Evolutionary conservation across 306 rosid genomes (phyloP).

Genomic region (Styphnolobium japonicum): DNA sequence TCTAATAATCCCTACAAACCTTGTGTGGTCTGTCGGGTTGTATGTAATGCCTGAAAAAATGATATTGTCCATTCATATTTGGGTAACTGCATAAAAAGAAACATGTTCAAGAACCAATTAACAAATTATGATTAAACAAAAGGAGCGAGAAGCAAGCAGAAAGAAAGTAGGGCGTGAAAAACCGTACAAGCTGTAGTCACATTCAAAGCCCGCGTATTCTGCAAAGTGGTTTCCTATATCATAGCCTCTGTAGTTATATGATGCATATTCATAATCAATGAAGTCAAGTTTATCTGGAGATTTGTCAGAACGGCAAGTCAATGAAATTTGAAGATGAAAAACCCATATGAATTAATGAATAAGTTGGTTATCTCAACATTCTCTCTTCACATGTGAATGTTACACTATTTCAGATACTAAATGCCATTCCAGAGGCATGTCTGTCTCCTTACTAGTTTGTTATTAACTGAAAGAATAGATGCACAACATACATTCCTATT

Average conservation of each 20-base stretch:
- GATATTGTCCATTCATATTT: conserved; percentile 64
- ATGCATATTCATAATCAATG: conserved; percentile 95
- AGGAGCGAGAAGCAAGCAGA: neutral
- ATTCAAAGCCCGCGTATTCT: conserved; percentile 88
- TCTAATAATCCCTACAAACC: conserved; percentile 41
- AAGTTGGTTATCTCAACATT: conserved; percentile 12
- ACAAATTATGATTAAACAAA: neutral
- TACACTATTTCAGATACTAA: conserved; percentile 1
- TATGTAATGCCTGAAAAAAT: conserved; percentile 85
- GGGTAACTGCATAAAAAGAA: conserved; percentile 65
- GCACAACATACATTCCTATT: conserved; percentile 13
- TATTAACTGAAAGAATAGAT: conserved; percentile 16
- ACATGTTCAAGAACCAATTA: conserved; percentile 18
- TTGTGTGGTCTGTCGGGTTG: conserved; percentile 66
- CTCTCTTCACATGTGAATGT: conserved; percentile 15
- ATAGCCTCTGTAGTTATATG: conserved; percentile 91
- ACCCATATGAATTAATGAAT: conserved; percentile 7
- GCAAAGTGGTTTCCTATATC: conserved; percentile 97
- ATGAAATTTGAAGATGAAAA: conserved; percentile 19
- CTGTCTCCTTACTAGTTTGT: neutral
- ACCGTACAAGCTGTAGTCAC: conserved; percentile 81
- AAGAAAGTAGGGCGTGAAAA: too few relatives aligned
- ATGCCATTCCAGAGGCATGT: neutral
- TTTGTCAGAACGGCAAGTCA: conserved; percentile 29
- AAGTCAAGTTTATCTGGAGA: conserved; percentile 76